Base-by-base conservation (phyloP, 345 rosid genomes). In the Arabidopsis suecica region DNA sequence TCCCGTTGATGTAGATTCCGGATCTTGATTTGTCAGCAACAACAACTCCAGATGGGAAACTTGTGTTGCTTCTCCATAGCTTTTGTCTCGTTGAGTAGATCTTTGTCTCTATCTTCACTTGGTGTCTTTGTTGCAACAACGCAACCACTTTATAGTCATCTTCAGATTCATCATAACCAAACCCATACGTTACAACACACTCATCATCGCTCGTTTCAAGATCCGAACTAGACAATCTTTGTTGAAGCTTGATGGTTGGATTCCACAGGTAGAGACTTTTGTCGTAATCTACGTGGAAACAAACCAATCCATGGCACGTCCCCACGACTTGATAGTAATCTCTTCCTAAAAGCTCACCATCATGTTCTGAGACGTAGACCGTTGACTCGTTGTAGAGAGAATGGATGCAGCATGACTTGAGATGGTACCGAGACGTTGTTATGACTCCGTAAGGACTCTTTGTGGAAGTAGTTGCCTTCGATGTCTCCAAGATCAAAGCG, bases 241-340 rank as follows among this genome's bases (percentile, higher is more conserved):
- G 67, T 56, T 59, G 75, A 18, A 70, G 13, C 76, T 69, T 72
- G 6, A 73, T 59, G 5, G 69, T 71, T 4, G 83, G 86, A 60
- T 85, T 85, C 88, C 83, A 81, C 18, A 81, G 37, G 57, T 81
- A 65, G 42, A 81, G 7, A 28, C 50, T 36, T 5, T 55, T 40
- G 68, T 41, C 57, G 13, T 69, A 61, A 71, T 74, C 82, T 9
- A 76, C 72, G 8, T 49, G 67, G 71, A 79, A 48, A 14, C 82
- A 81, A 10, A 81, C 25, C 75, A 83, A 55, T 12, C 88, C 88
- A 30, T 84, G 32, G 32, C 83, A 83, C 5, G 84, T 76, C 60
- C 86, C 84, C 62, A 72, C 47, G 47, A 79, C 69, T 62, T 74
- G 75, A 41, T 79, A 79, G 36, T 79, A 79, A 28, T 79, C 79